Evolutionary conservation across 768 basidiomycete species (phyloP), one percentile per base, ranked within the genome.

Genomic region (Auriscalpium vulgare): DNA sequence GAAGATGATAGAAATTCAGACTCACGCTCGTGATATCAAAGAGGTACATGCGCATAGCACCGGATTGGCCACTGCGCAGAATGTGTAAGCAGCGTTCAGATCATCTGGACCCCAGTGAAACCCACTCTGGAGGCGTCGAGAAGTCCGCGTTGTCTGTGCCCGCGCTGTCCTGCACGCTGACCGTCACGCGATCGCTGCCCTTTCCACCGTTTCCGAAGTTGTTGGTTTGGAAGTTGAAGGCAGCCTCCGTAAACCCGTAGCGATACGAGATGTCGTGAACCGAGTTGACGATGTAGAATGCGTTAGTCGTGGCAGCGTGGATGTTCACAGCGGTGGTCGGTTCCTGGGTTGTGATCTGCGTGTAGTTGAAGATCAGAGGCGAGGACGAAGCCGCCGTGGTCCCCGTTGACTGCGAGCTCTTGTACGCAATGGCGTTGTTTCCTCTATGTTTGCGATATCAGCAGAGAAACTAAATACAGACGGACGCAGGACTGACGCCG

Each of bases 221-320:
- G 65, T 74, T 71, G 35, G 69, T 71, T 66, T 84, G 83, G 74
- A 84, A 84, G 66, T 84, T 85, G 65, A 79, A 82, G 9, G 74
- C 70, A 7, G 59, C 57, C 68, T 83, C 82, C 43, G 80, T 83
- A 66, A 85, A 85, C 2, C 84, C 83, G 58, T 82, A 83, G 47
- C 72, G 65, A 65, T 80, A 75, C 21, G 65, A 56, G 49, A 70
- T 56, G 63, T 85, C 83, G 65, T 85, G 83, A 51, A 82, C 73
- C 55, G 73, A 76, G 69, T 86, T 87, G 63, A 74, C 73, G 36
- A 83, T 69, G 67, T 83, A 86, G 68, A 84, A 86, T 1, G 73
- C 74, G 58, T 80, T 79, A 1, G 78, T 77, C 34, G 76, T 71
- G 3, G 82, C 81, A 35, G 83, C 78, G 53, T 80, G 72, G 51